Base-by-base conservation (phyloP, 176 grass and related monocot genomes). In the Aegilops bicornis region DNA sequence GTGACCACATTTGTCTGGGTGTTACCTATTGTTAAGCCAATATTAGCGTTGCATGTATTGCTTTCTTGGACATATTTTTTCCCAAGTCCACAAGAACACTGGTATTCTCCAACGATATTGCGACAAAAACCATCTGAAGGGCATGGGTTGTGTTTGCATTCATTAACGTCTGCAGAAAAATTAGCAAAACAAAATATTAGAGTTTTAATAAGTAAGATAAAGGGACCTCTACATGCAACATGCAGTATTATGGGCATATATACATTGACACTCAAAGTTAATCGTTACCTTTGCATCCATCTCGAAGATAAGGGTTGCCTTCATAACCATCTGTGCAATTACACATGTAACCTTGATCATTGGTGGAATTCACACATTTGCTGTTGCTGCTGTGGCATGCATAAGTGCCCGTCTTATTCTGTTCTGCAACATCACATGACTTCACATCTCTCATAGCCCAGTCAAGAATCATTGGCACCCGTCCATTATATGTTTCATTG, bases 261-360 rank as follows among this genome's bases (percentile, higher is more conserved):
- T 45, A 35, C 3, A 22, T 69, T n/a, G 1, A 10, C 3, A 22
- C 1, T 22, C 16, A 15, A 69, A 69, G 66, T 8, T 22, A 69
- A 36, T 36, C 12, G 4, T 17, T 74, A 87, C 78, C 69, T 40
- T 42, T 14, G 72, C 86, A 88, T 88, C 86, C 86, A 8, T 10
- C 66, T 6, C 4, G 76, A 65, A 89, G 56, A 4, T 89, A 89
- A 0, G 87, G 87, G 82, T 84, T 89, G 42, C 87, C 81, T 32
- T 79, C 1, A 3, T 84, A 89, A 0, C 87, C 82, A 4, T 12
- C 0, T 8, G 76, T 65, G 76, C 87, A 89, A 2, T 32, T 73
- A 40, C 87, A 89, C 11, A 39, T 0, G 11, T 89, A 84, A 4
- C 87, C 82, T 2, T 19, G 56, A 0, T 68, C 87, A 1, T 89